Conservation (phyloP, 768 basidiomycete genomes). For the Gymnopilus junonius region DNA sequence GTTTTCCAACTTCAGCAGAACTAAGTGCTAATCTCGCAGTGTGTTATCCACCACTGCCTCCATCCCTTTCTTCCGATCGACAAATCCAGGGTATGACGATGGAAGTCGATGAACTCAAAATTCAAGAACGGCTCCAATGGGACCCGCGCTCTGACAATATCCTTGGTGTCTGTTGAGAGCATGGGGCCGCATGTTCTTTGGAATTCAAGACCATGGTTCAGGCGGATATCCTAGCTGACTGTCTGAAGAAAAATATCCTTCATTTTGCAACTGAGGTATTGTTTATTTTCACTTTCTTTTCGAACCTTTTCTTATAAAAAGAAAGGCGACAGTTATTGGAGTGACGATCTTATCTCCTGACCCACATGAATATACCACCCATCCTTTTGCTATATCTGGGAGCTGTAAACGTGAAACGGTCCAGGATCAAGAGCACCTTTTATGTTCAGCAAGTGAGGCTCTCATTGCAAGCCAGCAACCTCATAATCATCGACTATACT, state of each 20-base stretch:
- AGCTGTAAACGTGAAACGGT: no score
- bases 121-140: slow-evolving; percentile 13
- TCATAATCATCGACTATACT: slow-evolving; percentile 11
- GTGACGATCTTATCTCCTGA: no score
- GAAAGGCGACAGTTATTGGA: no score
- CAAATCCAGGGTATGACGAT: slow-evolving; percentile 1
- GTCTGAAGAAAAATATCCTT: neutral
- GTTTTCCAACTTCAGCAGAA: slow-evolving; percentile 6
- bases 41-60: slow-evolving; percentile 4
- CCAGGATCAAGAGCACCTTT: no score
- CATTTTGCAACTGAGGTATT: slow-evolving; percentile 8
- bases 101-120: slow-evolving; percentile 5
- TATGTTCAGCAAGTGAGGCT: no score
- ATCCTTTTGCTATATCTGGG: no score
- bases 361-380: no score
- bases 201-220: slow-evolving; percentile 4
- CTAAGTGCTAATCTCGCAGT: neutral
- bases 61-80: neutral
- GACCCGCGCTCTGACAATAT: slow-evolving; percentile 8
- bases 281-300: no score
- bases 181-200: neutral
- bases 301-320: no score
- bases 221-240: neutral
- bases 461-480: no score
- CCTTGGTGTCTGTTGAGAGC: slow-evolving; percentile 9